Evolutionary conservation across 306 rosid species (phyloP).

Genomic region (Gillenia trifoliata): DNA sequence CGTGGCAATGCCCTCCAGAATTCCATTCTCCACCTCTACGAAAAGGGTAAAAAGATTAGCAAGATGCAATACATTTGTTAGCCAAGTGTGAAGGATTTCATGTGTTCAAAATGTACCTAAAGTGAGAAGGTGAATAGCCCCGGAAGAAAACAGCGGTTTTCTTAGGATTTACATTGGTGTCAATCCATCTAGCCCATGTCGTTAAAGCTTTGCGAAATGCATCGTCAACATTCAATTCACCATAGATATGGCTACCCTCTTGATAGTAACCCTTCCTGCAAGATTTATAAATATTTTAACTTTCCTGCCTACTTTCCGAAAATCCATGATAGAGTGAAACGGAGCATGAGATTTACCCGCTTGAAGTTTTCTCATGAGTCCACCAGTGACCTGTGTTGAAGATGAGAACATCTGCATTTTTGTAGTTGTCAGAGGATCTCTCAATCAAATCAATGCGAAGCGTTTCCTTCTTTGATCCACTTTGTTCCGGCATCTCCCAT

Average conservation of each 20-base stretch:
- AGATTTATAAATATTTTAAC: not conserved
- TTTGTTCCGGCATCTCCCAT: slow-evolving; percentile 8
- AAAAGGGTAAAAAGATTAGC: not conserved
- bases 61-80: not conserved
- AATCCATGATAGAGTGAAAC: not conserved
- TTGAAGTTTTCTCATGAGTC: slow-evolving; percentile 32
- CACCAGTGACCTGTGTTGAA: slow-evolving; percentile 33
- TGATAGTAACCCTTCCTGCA: slow-evolving; percentile 28
- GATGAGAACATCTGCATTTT: slow-evolving; percentile 22
- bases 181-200: slow-evolving; percentile 24
- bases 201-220: slow-evolving; percentile 18
- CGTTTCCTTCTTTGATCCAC: slow-evolving; percentile 23
- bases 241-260: slow-evolving; percentile 20
- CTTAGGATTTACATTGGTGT: slow-evolving; percentile 12
- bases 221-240: slow-evolving; percentile 11
- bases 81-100: not conserved
- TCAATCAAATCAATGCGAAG: slow-evolving; percentile 27
- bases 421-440: slow-evolving; percentile 2
- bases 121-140: slow-evolving; percentile 27
- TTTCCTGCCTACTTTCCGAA: not conserved
- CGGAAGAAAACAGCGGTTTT: slow-evolving; percentile 23
- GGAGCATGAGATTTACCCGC: slow-evolving; percentile 5
- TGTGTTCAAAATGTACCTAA: slow-evolving; percentile 9
- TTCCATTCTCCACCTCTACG: slow-evolving; percentile 17
- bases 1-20: slow-evolving; percentile 21